Evolutionary conservation across 2,329 filamentous ascomycete species (phyloP).

Genomic region (Fusarium guadeloupense): DNA sequence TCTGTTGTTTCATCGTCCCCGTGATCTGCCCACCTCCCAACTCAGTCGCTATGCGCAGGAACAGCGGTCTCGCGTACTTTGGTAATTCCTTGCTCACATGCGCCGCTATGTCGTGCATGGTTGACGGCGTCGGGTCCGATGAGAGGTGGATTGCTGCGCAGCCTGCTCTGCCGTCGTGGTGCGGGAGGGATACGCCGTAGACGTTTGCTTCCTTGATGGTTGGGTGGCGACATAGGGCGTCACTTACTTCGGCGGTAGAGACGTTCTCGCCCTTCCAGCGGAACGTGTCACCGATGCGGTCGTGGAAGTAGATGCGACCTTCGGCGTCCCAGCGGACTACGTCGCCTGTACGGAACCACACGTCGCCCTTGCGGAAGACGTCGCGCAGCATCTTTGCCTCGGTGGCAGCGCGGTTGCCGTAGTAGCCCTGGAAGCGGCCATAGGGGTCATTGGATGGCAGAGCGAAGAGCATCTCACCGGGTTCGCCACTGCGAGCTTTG

Average conservation of each 20-base stretch:
- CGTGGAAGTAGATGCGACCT: constrained; percentile 80
- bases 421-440: constrained; percentile 82
- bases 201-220: constrained; percentile 82
- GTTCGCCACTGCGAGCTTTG: constrained; percentile 64
- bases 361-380: constrained; percentile 79
- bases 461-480: constrained; percentile 79
- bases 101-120: constrained; percentile 67
- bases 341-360: constrained; percentile 87
- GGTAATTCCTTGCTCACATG: constrained; percentile 70
- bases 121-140: constrained; percentile 51
- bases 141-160: constrained; percentile 76
- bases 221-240: constrained; percentile 73
- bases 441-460: constrained; percentile 72
- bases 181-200: constrained; percentile 81
- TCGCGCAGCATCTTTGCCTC: constrained; percentile 77
- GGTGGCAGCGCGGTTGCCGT: constrained; percentile 75
- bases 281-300: constrained; percentile 82
- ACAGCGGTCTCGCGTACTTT: constrained; percentile 79
- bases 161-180: constrained; percentile 85
- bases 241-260: constrained; percentile 82
- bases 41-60: constrained; percentile 72
- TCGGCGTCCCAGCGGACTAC: constrained; percentile 75
- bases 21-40: constrained; percentile 70
- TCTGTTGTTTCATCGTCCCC: constrained; percentile 91
- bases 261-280: constrained; percentile 88